Percentiles rank a stretch among this genome's conserved stretches.
Evolutionary conservation across 768 basidiomycete genomes (phyloP).

Genomic region (Gyrodon lividus): DNA sequence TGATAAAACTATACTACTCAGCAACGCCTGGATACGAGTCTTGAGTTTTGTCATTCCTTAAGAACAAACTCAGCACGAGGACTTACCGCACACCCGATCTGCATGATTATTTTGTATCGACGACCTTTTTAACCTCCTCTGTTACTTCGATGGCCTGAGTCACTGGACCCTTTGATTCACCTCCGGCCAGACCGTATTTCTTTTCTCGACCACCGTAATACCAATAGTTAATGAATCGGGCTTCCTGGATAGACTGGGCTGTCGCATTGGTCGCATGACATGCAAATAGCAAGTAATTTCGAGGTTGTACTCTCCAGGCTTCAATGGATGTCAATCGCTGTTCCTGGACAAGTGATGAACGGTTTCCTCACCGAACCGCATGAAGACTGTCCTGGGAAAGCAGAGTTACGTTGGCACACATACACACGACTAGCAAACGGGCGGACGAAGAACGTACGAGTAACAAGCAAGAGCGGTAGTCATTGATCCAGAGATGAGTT

Average conservation of each 20-base stretch:
- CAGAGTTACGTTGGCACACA: slow-evolving; percentile 9
- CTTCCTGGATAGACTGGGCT: slow-evolving; percentile 81
- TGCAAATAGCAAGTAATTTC: slow-evolving; percentile 93
- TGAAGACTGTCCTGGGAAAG: slow-evolving; percentile 69
- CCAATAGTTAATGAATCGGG: slow-evolving; percentile 90
- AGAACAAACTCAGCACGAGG: neutral
- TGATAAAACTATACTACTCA: slow-evolving; percentile 17
- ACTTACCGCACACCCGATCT: neutral
- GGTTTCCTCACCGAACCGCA: slow-evolving; percentile 74
- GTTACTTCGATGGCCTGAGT: slow-evolving; percentile 50
- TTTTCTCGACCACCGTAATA: slow-evolving; percentile 83
- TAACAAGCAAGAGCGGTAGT: slow-evolving; percentile 86
- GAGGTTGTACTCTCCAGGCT: slow-evolving; percentile 96
- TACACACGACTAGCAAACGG: slow-evolving; percentile 5
- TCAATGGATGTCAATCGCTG: slow-evolving; percentile 5
- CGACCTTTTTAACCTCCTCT: slow-evolving; percentile 39
- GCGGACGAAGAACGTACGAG: slow-evolving; percentile 66
- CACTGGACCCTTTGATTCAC: slow-evolving; percentile 41
- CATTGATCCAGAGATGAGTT: slow-evolving; percentile 97
- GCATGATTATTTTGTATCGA: slow-evolving; percentile 20
- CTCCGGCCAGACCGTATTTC: slow-evolving; percentile 44
- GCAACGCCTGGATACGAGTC: slow-evolving; percentile 5
- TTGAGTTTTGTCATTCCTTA: neutral
- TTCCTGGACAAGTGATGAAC: neutral
- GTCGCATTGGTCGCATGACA: slow-evolving; percentile 91